phyloP scores from a whole-genome alignment of 2,329 filamentous ascomycete genomes.

The Diaporthe longicolla region DNA sequence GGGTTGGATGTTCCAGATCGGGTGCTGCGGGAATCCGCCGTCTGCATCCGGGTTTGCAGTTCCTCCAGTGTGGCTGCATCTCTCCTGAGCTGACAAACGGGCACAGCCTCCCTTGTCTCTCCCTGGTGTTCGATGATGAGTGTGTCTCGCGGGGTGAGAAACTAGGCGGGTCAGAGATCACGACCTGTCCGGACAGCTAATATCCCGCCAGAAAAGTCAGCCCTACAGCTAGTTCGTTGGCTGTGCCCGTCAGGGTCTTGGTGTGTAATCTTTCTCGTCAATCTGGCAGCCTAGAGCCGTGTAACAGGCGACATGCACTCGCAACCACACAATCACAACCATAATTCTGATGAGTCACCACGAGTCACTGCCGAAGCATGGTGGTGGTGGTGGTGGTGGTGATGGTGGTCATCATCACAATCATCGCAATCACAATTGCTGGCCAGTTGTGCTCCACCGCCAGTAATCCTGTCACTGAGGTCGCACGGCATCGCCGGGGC shows the following conservation, averaged over 20 bases:
- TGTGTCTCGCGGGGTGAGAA: conserved; percentile 23
- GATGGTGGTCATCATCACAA: not conserved
- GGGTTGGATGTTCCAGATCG: conserved; percentile 43
- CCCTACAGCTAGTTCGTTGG: conserved; percentile 21
- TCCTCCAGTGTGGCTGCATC: conserved; percentile 32
- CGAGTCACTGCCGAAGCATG: conserved; percentile 10
- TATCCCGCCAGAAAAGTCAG: conserved; percentile 21
- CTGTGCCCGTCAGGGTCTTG: conserved; percentile 3
- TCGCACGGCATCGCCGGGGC: conserved; percentile 16
- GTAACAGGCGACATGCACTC: not conserved
- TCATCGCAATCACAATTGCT: not conserved
- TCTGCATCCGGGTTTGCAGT: conserved; percentile 40
- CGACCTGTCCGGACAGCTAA: conserved; percentile 12
- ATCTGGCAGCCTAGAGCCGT: conserved; percentile 27
- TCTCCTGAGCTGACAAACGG: conserved; percentile 34
- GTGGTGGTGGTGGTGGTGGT: not conserved
- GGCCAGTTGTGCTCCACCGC: not conserved
- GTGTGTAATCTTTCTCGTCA: conserved; percentile 16
- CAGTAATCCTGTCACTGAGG: not conserved
- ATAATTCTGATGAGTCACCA: conserved; percentile 14
- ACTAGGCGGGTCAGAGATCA: not conserved
- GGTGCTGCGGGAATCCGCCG: conserved; percentile 34
- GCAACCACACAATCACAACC: conserved; percentile 12
- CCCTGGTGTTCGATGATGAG: not conserved
- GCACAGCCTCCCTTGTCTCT: conserved; percentile 34